Conservation (phyloP, 192 early-diverging fungal species). For the Backusella liffmaniae region DNA sequence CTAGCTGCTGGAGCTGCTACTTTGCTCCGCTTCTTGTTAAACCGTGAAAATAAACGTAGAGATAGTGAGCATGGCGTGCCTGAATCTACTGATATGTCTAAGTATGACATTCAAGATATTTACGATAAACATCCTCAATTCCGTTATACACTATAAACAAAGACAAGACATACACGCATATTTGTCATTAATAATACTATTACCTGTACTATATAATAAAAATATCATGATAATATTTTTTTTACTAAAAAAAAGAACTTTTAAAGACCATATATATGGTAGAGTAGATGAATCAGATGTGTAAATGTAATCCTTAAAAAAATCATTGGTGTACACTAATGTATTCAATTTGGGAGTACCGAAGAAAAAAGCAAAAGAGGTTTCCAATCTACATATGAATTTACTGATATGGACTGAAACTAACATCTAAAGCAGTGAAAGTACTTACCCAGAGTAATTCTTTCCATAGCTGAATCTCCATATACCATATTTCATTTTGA, state of each 20-base stretch:
- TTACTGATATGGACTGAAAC: background rate
- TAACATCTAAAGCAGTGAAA: background rate
- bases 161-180: background rate
- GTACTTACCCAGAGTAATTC: background rate
- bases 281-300: too few relatives aligned
- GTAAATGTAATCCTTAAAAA: too few relatives aligned
- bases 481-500: background rate
- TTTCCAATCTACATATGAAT: background rate
- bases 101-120: background rate
- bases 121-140: constrained; percentile 7
- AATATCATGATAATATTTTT: background rate
- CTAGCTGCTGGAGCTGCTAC: constrained; percentile 18
- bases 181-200: background rate
- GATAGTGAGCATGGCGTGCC: constrained; percentile 14
- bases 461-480: background rate
- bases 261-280: too few relatives aligned
- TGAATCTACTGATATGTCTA: constrained; percentile 7
- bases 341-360: too few relatives aligned
- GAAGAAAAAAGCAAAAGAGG: too few relatives aligned
- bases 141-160: constrained; percentile 7
- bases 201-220: background rate
- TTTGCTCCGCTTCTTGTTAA: constrained; percentile 23
- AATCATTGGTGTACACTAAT: too few relatives aligned
- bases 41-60: constrained; percentile 33
- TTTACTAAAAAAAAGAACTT: too few relatives aligned